Evolutionary conservation across 177 flowering plant species (phyloP), one percentile per base, ranked within the genome.

Genomic region (Vitis hybrid): DNA sequence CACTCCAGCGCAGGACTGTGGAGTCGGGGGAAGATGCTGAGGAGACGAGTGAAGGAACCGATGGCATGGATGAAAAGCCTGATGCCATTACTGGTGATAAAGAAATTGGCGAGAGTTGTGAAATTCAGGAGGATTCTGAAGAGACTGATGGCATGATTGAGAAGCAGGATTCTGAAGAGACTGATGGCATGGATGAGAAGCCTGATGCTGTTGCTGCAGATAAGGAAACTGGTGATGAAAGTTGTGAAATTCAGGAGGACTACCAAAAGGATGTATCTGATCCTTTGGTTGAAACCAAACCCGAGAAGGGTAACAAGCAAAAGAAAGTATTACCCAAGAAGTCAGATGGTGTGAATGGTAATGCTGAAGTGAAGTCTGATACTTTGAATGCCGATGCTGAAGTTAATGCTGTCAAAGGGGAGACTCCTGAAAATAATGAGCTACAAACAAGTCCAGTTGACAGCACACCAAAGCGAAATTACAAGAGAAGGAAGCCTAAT

Each of bases 1-100:
- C 86, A 3, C 90, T 92, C 4, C 82, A 88, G 75, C 17, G 59
- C 4, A 69, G 78, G 71, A 71, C 66, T 57, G 81, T 74, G 59
- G 80, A 78, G 53, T 18, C 13, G 1, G 81, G 75, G 64, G 82
- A 82, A 53, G 62, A 66, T 15, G 63, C 7, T 15, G 77, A 69
- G 47, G 73, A 71, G 33, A 69, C 65, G 1, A 55, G 66, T 67
- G 85, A 71, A 12, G 85, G 74, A 66, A 63, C 49, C 28, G 77
- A 75, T 13, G 59, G 44, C 13, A 33, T 22, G 1, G 67, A 66
- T 59, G 79, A 77, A n/a, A 57, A 75, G 20, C 14, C 20, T 18
- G 76, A 72, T 18, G 58, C n/a, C 33, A 15, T 8, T 67, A 66
- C 54, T 52, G 69, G 3, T 44, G 74, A 59, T 13, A 51, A 14